A percentile compares a stretch with the other conserved stretches of the same genome.
Conservation (phyloP, 2,329 filamentous ascomycete species). For the Aphanocladium album region DNA sequence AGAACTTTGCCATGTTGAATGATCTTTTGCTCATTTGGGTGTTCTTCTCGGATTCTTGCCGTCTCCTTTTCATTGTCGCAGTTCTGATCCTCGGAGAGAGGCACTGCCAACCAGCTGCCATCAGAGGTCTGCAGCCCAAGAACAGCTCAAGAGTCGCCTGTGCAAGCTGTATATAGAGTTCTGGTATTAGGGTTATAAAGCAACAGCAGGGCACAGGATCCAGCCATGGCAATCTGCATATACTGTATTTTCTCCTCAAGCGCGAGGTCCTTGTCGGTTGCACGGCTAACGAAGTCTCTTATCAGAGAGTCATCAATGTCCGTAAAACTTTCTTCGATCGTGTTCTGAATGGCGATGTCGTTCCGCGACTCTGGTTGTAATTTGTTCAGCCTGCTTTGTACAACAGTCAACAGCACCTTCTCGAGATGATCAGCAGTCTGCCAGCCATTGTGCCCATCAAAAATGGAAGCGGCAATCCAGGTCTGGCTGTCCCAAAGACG, state of each 20-base stretch:
- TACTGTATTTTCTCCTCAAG: slow-evolving; percentile 4
- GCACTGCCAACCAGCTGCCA: slow-evolving; percentile 40
- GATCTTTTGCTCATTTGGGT: slow-evolving; percentile 53
- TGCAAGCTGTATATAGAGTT: slow-evolving; percentile 55
- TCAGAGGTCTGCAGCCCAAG: slow-evolving; percentile 40
- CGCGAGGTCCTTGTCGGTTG: neutral
- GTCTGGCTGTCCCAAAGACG: slow-evolving; percentile 14
- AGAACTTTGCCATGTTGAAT: slow-evolving; percentile 48
- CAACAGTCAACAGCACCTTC: slow-evolving; percentile 25
- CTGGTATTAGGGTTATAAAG: slow-evolving; percentile 47
- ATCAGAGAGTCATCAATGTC: slow-evolving; percentile 50
- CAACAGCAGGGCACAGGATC: slow-evolving; percentile 55
- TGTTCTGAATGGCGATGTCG: neutral
- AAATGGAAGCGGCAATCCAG: slow-evolving; percentile 30
- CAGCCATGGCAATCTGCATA: slow-evolving; percentile 28
- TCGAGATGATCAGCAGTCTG: slow-evolving; percentile 28
- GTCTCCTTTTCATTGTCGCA: slow-evolving; percentile 52
- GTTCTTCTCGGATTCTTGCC: slow-evolving; percentile 43
- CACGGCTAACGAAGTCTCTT: neutral
- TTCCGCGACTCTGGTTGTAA: neutral
- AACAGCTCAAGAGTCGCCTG: slow-evolving; percentile 58
- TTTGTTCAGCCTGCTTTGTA: slow-evolving; percentile 17
- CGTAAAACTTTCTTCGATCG: slow-evolving; percentile 17
- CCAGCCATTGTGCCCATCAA: slow-evolving; percentile 32
- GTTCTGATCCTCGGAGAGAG: slow-evolving; percentile 56